A percentile compares a stretch with the other conserved stretches of the same genome.
Conservation (phyloP, 768 basidiomycete genomes). For the Goffeauzyma gilvescens region DNA sequence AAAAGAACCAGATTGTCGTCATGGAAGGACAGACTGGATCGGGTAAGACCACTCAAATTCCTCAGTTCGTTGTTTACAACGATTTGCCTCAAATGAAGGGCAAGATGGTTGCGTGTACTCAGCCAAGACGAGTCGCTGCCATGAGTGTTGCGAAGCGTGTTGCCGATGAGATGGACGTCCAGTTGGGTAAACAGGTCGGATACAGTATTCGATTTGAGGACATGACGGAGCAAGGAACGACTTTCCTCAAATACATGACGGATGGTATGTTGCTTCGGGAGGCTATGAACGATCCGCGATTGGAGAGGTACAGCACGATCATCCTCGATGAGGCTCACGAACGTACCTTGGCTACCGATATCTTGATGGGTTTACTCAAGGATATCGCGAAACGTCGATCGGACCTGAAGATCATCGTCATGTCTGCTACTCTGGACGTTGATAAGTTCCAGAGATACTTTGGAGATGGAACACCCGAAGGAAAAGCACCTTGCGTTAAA, state of each 20-base stretch:
- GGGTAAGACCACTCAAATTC: conserved; percentile 95
- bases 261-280: conserved; percentile 97
- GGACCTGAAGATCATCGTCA: conserved; percentile 92
- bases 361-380: conserved; percentile 95
- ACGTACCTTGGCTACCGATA: conserved; percentile 90
- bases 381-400: conserved; percentile 49
- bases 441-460: conserved; percentile 96
- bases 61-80: conserved; percentile 85
- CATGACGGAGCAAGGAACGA: conserved; percentile 71
- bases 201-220: conserved; percentile 99
- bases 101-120: conserved; percentile 88
- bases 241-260: conserved; percentile 98
- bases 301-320: conserved; percentile 83
- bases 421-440: conserved; percentile 94
- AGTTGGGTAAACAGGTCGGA: conserved; percentile 83
- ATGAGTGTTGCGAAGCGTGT: conserved; percentile 98
- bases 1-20: conserved; percentile 61
- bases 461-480: conserved; percentile 34
- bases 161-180: conserved; percentile 95
- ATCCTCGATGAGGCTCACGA: conserved; percentile 99
- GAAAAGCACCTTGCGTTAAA: conserved; percentile 60
- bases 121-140: conserved; percentile 86
- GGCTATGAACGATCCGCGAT: conserved; percentile 86
- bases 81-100: conserved; percentile 78
- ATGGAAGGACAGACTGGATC: conserved; percentile 65